A percentile compares a stretch with the other conserved stretches of the same genome.
Evolutionary conservation across 805 yeast species (phyloP).

Genomic region (Hagleromyces aurorensis): DNA sequence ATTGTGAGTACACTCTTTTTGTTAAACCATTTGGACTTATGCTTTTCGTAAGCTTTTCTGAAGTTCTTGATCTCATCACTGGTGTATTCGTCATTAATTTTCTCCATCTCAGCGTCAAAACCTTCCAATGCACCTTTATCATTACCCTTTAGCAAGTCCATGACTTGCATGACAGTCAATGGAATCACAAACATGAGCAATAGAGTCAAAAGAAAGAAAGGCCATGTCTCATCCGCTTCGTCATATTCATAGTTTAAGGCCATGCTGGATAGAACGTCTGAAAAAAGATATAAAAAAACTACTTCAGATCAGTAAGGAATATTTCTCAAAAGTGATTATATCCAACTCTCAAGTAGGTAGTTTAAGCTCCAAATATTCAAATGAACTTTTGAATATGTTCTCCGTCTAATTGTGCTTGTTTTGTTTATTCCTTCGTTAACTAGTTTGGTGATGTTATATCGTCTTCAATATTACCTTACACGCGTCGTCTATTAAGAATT

Average conservation of each 20-base stretch:
- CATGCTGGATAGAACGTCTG: constrained; percentile 17
- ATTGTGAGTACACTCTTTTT: constrained; percentile 23
- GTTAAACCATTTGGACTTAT: constrained; percentile 15
- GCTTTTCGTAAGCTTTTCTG: constrained; percentile 16
- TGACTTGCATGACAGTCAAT: constrained; percentile 36
- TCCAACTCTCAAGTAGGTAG: no score
- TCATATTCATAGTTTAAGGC: constrained; percentile 49
- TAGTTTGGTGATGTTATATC: no score
- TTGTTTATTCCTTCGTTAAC: no score
- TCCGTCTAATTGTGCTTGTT: no score
- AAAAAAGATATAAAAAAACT: no score
- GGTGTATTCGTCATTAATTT: constrained; percentile 18
- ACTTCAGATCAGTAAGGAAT: no score
- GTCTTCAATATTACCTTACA: no score
- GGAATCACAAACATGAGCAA: constrained; percentile 64
- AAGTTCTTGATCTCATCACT: constrained; percentile 16
- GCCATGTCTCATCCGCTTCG: constrained; percentile 89
- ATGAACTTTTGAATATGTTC: no score
- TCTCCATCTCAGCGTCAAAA: constrained; percentile 7
- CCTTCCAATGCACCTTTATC: constrained; percentile 4
- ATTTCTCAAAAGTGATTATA: no score
- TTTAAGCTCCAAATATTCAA: no score
- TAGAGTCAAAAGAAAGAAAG: constrained; percentile 74
- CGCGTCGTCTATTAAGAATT: no score
- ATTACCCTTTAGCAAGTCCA: constrained; percentile 19